Base-by-base conservation (phyloP, 177 flowering plant species). In the Tripterygium wilfordii region DNA sequence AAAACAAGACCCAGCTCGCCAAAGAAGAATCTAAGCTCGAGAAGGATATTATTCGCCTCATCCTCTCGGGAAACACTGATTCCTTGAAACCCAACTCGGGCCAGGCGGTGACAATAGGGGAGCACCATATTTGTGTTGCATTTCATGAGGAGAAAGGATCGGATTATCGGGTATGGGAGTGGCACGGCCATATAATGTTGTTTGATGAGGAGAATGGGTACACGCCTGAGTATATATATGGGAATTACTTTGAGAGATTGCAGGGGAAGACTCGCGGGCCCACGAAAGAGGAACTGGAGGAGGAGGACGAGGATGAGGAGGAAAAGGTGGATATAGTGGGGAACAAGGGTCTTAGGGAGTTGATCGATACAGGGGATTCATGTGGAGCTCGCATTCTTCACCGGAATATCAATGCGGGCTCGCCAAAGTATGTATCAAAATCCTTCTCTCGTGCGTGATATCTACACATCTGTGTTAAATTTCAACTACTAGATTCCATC, bases 181-280 rank as follows among this genome's bases (percentile, higher is more conserved):
- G 96, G 96, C 96, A 86, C 38, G 95, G 96, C 3, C 95, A 83
- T 51, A 66, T 88, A 2, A 76, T 83, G 92, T 36, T 80, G 54
- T 83, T 69, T 54, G 88, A 86, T 62, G 86, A 82, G 20, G 90
- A 78, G 49, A 58, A 72, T 43, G 95, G 88, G 26, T 85, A 76
- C 47, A 44, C 72, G 0, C 91, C 80, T 0, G 92, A 88, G 79
- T 86, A 85, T 59, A 75, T 86, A 19, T 83, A 85, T 55, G 95
- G 95, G 58, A 86, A 83, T 67, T 88, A 88, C 56, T 85, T 88
- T 25, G 88, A 88, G 70, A 76, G 79, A n/a, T n/a, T n/a, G n/a
- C n/a, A n/a, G n/a, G n/a, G n/a, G n/a, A n/a, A n/a, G n/a, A n/a
- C n/a, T n/a, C n/a, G n/a, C n/a, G n/a, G n/a, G n/a, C n/a, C n/a